Percentiles rank a stretch among this genome's conserved stretches.
Evolutionary conservation across 306 rosid genomes (phyloP).

Genomic region (Parietaria judaica): DNA sequence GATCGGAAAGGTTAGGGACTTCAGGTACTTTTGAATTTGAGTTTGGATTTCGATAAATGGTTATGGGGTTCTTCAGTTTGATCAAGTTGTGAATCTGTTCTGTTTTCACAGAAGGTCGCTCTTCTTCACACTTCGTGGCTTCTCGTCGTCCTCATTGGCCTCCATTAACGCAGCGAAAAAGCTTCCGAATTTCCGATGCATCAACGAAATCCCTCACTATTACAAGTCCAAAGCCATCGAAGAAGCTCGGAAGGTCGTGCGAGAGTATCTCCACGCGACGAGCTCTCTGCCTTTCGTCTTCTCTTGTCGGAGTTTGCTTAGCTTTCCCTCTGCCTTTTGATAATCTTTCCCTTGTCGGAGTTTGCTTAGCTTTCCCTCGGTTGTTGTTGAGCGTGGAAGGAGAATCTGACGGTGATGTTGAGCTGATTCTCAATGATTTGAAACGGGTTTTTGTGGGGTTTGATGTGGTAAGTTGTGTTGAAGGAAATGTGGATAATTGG

Average conservation of each 20-base stretch:
- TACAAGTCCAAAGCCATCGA: constrained; percentile 34
- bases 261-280: constrained; percentile 65
- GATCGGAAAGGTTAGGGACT: too few species aligned
- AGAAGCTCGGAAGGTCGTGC: constrained; percentile 49
- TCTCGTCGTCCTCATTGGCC: constrained; percentile 17
- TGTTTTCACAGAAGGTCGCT: too few species aligned
- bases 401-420: constrained; percentile 20
- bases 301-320: too few species aligned
- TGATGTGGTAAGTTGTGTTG: constrained; percentile 39
- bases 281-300: constrained; percentile 48
- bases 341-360: constrained; percentile 42
- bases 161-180: constrained; percentile 23
- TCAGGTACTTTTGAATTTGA: too few species aligned
- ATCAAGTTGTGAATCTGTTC: too few species aligned
- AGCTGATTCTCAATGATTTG: constrained; percentile 40
- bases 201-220: constrained; percentile 17
- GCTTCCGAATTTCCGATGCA: background rate
- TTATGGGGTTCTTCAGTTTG: too few species aligned
- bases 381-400: constrained; percentile 34
- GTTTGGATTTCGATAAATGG: too few species aligned
- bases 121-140: background rate
- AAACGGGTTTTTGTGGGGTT: constrained; percentile 37
- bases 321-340: constrained; percentile 59
- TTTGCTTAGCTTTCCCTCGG: constrained; percentile 63
- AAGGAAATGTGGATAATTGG: constrained; percentile 58